Percentiles rank a stretch among this genome's conserved stretches.
Conservation (phyloP, 2,329 filamentous ascomycete genomes). For the Verticillium nonalfalfae region DNA sequence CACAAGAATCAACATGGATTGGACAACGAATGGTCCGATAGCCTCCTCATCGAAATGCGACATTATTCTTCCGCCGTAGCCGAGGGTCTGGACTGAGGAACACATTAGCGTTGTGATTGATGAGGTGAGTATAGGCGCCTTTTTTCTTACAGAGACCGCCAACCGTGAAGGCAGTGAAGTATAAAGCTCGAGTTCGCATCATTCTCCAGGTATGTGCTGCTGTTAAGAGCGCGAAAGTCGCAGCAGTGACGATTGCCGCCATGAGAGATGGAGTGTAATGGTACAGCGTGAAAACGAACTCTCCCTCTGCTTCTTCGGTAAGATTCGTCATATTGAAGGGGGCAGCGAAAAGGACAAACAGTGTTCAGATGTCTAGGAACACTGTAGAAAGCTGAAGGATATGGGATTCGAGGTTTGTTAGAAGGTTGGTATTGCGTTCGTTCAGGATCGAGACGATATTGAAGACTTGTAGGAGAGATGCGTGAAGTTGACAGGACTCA, state of each 20-base stretch:
- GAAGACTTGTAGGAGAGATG: too few relatives aligned
- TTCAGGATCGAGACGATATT: too few relatives aligned
- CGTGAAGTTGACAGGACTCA: too few relatives aligned
- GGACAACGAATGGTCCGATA: conserved; percentile 14
- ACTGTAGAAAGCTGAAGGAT: too few relatives aligned
- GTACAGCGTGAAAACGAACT: conserved; percentile 11
- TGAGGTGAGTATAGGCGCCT: conserved; percentile 36
- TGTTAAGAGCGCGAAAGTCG: conserved; percentile 6
- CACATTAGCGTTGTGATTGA: not conserved
- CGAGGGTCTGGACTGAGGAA: conserved; percentile 12
- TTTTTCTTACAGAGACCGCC: conserved; percentile 10
- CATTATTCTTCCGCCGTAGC: conserved; percentile 16
- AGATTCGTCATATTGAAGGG: not conserved
- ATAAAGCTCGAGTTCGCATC: conserved; percentile 4
- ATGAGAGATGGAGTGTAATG: conserved; percentile 10
- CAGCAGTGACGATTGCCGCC: conserved; percentile 5
- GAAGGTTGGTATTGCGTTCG: too few relatives aligned
- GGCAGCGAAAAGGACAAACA: too few relatives aligned
- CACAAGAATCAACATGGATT: conserved; percentile 16
- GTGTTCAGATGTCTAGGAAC: too few relatives aligned
- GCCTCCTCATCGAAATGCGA: conserved; percentile 6
- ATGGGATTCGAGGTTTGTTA: too few relatives aligned
- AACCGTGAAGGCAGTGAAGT: conserved; percentile 9
- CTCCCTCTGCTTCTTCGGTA: not conserved
- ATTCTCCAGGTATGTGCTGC: conserved; percentile 6